Conservation (phyloP, 192 early-diverging fungal species). For the Haplosporangium gracile region DNA sequence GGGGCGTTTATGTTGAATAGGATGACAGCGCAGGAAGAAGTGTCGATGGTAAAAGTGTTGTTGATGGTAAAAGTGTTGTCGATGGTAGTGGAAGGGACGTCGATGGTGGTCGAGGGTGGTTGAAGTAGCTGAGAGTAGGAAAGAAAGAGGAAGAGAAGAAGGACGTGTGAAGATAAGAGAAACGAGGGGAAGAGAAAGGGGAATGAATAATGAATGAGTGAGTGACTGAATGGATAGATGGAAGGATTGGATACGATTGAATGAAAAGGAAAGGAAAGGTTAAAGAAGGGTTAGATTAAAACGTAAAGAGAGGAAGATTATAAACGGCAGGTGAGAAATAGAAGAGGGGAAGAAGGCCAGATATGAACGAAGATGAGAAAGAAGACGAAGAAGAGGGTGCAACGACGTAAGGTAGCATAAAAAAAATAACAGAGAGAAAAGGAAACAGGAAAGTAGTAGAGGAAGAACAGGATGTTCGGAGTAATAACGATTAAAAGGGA, state of each 20-base stretch:
- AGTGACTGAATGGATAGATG: not conserved
- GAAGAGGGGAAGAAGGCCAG: not conserved
- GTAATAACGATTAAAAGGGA: not conserved
- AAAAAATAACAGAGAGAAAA: not conserved
- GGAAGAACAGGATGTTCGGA: constrained; percentile 11
- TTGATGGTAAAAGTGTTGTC: not conserved
- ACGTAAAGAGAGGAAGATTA: not conserved
- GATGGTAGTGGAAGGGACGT: not conserved
- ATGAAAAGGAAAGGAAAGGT: not conserved
- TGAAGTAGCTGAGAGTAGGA: not conserved
- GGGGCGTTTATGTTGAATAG: not conserved
- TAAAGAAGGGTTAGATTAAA: not conserved
- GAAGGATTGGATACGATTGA: not conserved
- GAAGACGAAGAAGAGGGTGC: not conserved
- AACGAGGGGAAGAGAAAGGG: not conserved
- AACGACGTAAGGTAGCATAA: constrained; percentile 1
- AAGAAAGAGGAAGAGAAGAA: not conserved
- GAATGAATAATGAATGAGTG: not conserved
- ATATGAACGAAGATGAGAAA: not conserved
- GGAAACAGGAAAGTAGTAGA: not conserved
- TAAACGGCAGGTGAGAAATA: not conserved
- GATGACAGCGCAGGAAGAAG: not conserved
- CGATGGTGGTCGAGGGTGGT: not conserved
- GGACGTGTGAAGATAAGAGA: not conserved
- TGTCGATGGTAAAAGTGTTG: not conserved